Conservation (phyloP, 495 filamentous ascomycete species). For the Penicillium riverlandense region DNA sequence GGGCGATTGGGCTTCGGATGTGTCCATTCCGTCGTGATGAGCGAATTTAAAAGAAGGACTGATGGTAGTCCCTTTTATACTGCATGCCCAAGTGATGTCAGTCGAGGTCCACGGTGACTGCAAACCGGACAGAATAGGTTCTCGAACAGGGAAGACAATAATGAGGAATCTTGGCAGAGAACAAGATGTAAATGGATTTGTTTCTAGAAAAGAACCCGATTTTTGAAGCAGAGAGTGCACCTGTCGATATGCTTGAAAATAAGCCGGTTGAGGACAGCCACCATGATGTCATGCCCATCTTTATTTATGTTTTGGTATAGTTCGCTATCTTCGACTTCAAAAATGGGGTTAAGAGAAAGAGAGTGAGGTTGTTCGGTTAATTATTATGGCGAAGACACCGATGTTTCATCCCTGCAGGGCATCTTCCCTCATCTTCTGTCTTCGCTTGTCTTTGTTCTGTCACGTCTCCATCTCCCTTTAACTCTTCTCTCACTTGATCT, state of each 20-base stretch:
- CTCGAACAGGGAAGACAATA: not conserved
- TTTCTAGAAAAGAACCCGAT: no score
- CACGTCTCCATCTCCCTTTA: not conserved
- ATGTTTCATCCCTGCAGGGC: constrained; percentile 17
- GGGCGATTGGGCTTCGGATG: not conserved
- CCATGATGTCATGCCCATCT: no score
- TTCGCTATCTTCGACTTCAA: no score
- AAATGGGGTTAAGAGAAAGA: no score
- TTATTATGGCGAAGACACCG: not conserved
- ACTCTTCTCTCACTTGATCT: not conserved
- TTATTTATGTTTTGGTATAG: no score
- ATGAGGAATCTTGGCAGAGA: not conserved
- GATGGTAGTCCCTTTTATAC: not conserved
- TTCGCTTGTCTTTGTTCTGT: not conserved
- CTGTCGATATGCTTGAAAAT: no score
- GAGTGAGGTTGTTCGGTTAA: no score
- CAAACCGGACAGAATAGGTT: no score
- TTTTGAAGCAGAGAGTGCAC: no score
- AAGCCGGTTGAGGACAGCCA: no score
- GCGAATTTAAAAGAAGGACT: not conserved
- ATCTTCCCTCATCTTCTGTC: constrained; percentile 1
- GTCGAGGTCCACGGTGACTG: no score
- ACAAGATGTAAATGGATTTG: no score
- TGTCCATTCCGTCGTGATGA: constrained; percentile 13
- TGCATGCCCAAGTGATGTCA: not conserved